Evolutionary conservation across 345 rosid genomes (phyloP).

Genomic region (Pugionium dolabratum): DNA sequence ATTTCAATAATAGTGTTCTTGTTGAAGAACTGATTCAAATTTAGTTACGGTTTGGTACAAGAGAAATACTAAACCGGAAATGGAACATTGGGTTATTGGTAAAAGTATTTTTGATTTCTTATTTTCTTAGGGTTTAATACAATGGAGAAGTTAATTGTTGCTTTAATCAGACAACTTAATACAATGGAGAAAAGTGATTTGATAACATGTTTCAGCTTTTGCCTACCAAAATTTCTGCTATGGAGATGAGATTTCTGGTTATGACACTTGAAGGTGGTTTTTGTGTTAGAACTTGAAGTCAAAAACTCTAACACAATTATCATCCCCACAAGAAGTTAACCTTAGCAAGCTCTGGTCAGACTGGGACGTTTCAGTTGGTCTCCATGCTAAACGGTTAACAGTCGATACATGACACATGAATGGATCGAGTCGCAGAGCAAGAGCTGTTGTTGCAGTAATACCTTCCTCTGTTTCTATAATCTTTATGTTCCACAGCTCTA

Average conservation of each 20-base stretch:
- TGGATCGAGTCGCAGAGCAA: conserved; percentile 50
- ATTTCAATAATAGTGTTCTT: neutral
- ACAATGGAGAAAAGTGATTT: too few species aligned
- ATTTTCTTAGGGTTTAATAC: too few species aligned
- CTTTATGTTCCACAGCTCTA: conserved; percentile 64
- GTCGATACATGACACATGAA: conserved; percentile 77
- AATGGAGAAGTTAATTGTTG: too few species aligned
- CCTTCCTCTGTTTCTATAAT: conserved; percentile 39
- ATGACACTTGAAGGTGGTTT: too few species aligned
- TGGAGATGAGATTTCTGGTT: too few species aligned
- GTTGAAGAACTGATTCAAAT: too few species aligned
- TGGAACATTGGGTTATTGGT: too few species aligned
- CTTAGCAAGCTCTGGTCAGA: conserved; percentile 43
- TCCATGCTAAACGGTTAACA: conserved; percentile 78
- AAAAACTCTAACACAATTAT: conserved; percentile 79
- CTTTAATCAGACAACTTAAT: too few species aligned
- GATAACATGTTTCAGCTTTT: too few species aligned
- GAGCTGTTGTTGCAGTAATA: conserved; percentile 41
- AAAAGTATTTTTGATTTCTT: too few species aligned
- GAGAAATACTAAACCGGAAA: too few species aligned
- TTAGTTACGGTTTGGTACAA: too few species aligned
- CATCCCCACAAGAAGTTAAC: conserved; percentile 82
- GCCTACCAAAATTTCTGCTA: neutral
- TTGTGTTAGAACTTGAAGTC: conserved; percentile 43
- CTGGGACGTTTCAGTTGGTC: conserved; percentile 43